Percentiles rank a stretch among this genome's conserved stretches.
These are phyloP conservation scores for Puccinia novopanici DNA, from an alignment of 1,284 basidiomycete species.

Conservation along the genomic window DNA sequence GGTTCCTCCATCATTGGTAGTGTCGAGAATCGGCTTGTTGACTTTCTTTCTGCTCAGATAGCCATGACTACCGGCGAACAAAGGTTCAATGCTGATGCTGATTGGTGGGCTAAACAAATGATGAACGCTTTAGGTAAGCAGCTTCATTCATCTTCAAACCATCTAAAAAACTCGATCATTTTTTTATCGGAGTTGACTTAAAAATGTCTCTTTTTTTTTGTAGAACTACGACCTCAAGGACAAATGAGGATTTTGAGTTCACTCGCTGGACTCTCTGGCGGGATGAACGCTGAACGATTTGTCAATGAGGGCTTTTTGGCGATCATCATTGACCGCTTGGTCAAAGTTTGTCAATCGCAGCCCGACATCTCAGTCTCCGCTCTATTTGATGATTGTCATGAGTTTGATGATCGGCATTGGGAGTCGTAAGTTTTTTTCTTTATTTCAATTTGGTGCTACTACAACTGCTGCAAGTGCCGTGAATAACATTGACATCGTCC, in stretches of 20 bases:
- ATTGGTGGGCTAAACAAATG: slow-evolving; percentile 29
- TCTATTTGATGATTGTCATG: slow-evolving; percentile 29
- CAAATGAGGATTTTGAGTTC: slow-evolving; percentile 21
- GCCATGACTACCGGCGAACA: slow-evolving; percentile 31
- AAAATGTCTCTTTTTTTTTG: neutral
- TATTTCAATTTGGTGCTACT: too few species aligned
- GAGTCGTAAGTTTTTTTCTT: slow-evolving; percentile 30
- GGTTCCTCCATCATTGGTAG: neutral
- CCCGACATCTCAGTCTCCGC: slow-evolving; percentile 39
- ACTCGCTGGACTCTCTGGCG: slow-evolving; percentile 26
- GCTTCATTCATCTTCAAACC: neutral
- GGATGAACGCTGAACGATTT: slow-evolving; percentile 38
- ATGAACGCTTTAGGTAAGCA: neutral
- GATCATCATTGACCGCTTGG: slow-evolving; percentile 1
- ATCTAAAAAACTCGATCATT: neutral
- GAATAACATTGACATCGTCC: too few species aligned
- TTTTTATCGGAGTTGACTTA: neutral
- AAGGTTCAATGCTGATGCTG: slow-evolving; percentile 34
- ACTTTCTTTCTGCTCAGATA: neutral
- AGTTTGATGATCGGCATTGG: slow-evolving; percentile 46
- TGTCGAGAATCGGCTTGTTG: neutral
- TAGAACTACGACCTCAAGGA: slow-evolving; percentile 21
- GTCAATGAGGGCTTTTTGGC: slow-evolving; percentile 23
- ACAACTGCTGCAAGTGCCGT: too few species aligned
- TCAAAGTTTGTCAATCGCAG: slow-evolving; percentile 31